A percentile compares a stretch with the other conserved stretches of the same genome.
These are phyloP conservation scores for Sophora flavescens DNA, from an alignment of 306 rosid species.

Conservation along the genomic window DNA sequence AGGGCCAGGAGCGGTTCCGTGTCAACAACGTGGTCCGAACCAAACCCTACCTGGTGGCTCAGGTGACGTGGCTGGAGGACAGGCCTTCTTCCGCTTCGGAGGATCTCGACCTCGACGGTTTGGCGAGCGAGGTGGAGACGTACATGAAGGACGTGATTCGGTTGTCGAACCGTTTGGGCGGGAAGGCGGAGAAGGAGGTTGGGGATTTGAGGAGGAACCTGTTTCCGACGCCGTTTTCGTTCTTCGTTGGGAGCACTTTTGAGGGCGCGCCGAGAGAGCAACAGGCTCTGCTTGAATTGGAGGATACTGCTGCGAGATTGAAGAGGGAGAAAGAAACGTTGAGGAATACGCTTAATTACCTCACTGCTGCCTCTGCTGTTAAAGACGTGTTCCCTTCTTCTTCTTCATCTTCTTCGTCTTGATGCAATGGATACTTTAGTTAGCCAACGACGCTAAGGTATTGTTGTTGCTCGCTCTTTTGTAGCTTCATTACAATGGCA, in stretches of 20 bases:
- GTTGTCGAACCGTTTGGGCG: conserved; percentile 85
- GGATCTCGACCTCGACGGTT: conserved; percentile 68
- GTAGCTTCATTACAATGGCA: conserved; percentile 19
- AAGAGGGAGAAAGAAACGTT: conserved; percentile 93
- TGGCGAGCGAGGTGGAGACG: conserved; percentile 83
- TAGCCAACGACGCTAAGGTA: conserved; percentile 1
- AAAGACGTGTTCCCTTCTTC: conserved; percentile 92
- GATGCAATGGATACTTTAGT: too few species aligned
- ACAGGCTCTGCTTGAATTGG: conserved; percentile 94
- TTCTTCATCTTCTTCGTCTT: conserved; percentile 40
- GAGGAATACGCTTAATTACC: conserved; percentile 89
- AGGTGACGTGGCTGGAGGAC: conserved; percentile 96
- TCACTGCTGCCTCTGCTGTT: conserved; percentile 97
- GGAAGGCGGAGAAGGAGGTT: conserved; percentile 95
- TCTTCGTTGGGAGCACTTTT: conserved; percentile 95
- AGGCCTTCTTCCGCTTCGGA: conserved; percentile 80
- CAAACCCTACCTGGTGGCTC: conserved; percentile 89
- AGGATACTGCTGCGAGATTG: conserved; percentile 84
- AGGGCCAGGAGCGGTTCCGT: conserved; percentile 96
- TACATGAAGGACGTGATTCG: conserved; percentile 96
- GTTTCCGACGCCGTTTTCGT: conserved; percentile 94
- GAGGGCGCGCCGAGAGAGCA: conserved; percentile 99
- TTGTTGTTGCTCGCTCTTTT: conserved; percentile 16
- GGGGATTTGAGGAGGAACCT: conserved; percentile 87
- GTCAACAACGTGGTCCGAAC: conserved; percentile 74